Conservation (phyloP, 176 grass and related monocot species). For the Cenchrus americanus region DNA sequence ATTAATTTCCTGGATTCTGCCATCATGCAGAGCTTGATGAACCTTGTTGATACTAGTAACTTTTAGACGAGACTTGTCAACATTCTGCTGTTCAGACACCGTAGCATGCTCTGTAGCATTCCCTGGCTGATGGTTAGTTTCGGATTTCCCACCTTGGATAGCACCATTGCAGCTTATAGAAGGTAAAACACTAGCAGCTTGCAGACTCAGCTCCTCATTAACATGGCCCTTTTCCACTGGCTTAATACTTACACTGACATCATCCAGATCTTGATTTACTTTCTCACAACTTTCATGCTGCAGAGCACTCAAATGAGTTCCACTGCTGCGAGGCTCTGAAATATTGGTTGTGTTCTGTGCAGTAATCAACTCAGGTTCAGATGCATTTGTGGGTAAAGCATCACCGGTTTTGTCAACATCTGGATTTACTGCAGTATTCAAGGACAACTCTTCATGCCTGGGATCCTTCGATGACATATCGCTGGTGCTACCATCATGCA, state of each 20-base stretch:
- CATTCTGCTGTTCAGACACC: conserved; percentile 8
- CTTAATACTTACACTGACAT: conserved; percentile 9
- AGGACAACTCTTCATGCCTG: conserved; percentile 12
- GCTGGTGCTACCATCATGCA: conserved; percentile 5
- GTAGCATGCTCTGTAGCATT: conserved; percentile 17
- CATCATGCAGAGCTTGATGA: conserved; percentile 30
- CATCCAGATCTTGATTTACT: conserved; percentile 34
- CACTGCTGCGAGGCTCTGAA: conserved; percentile 9
- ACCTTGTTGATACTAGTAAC: conserved; percentile 10
- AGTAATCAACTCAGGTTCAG: conserved; percentile 22
- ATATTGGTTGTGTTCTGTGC: conserved; percentile 6
- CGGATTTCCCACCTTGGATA: conserved; percentile 30
- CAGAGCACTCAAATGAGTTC: conserved; percentile 25
- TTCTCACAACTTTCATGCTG: conserved; percentile 32
- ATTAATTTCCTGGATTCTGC: conserved; percentile 27
- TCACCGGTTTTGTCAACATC: conserved; percentile 5
- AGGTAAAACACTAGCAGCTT: conserved; percentile 10
- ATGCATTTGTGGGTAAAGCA: conserved; percentile 28
- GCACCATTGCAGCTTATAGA: conserved; percentile 24
- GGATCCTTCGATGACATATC: conserved; percentile 35
- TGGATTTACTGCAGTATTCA: conserved; percentile 25
- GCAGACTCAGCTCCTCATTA: conserved; percentile 1
- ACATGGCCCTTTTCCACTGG: conserved; percentile 21
- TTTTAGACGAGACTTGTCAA: conserved; percentile 12
- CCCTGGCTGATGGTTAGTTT: conserved; percentile 22